Evolutionary conservation across 345 rosid genomes (phyloP).

Genomic region (Aquilaria malaccensis): DNA sequence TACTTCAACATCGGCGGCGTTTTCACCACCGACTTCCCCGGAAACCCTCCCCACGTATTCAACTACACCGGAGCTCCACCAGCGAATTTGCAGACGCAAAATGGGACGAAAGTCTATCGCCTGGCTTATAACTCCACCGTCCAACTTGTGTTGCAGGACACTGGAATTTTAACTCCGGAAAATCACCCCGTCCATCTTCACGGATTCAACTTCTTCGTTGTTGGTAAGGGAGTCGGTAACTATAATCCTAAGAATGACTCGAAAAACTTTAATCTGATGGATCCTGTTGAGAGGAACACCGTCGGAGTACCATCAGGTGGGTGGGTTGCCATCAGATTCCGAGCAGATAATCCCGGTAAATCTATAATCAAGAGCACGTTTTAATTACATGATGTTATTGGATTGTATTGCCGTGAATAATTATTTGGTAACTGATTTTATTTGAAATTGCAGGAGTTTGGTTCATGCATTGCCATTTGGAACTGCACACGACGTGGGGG

Average conservation of each 20-base stretch:
- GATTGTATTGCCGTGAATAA: too few relatives aligned
- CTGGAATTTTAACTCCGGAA: slow-evolving; percentile 68
- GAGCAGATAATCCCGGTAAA: slow-evolving; percentile 90
- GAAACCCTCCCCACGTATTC: slow-evolving; percentile 49
- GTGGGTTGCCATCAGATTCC: slow-evolving; percentile 82
- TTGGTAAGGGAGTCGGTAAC: slow-evolving; percentile 76
- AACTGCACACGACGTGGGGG: slow-evolving; percentile 98
- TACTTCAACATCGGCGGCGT: slow-evolving; percentile 71
- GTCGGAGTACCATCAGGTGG: slow-evolving; percentile 91
- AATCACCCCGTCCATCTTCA: slow-evolving; percentile 91
- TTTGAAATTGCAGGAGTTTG: slow-evolving; percentile 47
- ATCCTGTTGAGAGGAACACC: slow-evolving; percentile 95
- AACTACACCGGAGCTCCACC: slow-evolving; percentile 64
- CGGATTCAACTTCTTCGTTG: slow-evolving; percentile 76
- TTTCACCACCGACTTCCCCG: slow-evolving; percentile 81
- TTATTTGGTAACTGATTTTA: background rate
- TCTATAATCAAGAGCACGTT: background rate
- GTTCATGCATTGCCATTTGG: slow-evolving; percentile 98
- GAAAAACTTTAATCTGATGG: slow-evolving; percentile 64
- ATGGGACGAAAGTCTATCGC: slow-evolving; percentile 59
- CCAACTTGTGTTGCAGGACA: slow-evolving; percentile 81
- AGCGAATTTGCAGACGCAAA: slow-evolving; percentile 30
- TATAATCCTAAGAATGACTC: slow-evolving; percentile 55
- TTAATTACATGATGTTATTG: background rate
- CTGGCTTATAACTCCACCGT: slow-evolving; percentile 67